A percentile compares a stretch with the other conserved stretches of the same genome.
These are phyloP conservation scores for Fusarium goolgardi DNA, from an alignment of 2,329 filamentous ascomycete species.

Conservation along the genomic window DNA sequence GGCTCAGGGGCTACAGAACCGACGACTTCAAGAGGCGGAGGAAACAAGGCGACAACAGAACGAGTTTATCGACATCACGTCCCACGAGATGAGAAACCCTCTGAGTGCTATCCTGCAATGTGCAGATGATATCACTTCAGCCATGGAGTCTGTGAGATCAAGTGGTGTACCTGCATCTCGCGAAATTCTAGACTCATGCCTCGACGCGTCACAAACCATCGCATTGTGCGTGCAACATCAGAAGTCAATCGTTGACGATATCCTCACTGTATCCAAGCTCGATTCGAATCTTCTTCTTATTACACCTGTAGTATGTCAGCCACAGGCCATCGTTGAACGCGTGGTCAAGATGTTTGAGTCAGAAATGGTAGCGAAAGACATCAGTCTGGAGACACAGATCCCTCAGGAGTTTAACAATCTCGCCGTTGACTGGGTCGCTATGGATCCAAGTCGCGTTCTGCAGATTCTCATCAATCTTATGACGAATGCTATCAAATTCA, in stretches of 20 bases:
- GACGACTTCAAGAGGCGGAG: slow-evolving; percentile 52
- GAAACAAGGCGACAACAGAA: slow-evolving; percentile 62
- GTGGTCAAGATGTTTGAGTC: slow-evolving; percentile 81
- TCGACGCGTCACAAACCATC: slow-evolving; percentile 80
- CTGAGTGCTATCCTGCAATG: slow-evolving; percentile 77
- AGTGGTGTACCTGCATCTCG: slow-evolving; percentile 3
- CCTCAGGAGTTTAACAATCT: slow-evolving; percentile 67
- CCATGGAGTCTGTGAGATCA: slow-evolving; percentile 44
- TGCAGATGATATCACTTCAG: slow-evolving; percentile 72
- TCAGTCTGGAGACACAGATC: slow-evolving; percentile 71
- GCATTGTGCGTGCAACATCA: slow-evolving; percentile 81
- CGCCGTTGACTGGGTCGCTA: slow-evolving; percentile 70
- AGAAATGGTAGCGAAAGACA: slow-evolving; percentile 74
- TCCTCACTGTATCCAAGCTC: slow-evolving; percentile 77
- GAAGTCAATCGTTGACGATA: slow-evolving; percentile 78
- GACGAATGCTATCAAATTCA: slow-evolving; percentile 85
- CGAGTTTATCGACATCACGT: slow-evolving; percentile 78
- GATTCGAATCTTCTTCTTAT: slow-evolving; percentile 78
- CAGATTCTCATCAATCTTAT: slow-evolving; percentile 83
- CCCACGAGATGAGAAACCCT: slow-evolving; percentile 78
- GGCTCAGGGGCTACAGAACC: slow-evolving; percentile 54
- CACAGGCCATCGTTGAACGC: slow-evolving; percentile 70
- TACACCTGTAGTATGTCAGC: slow-evolving; percentile 74
- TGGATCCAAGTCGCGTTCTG: slow-evolving; percentile 79
- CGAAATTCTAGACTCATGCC: slow-evolving; percentile 65